These are phyloP conservation scores for Excoecaria cochinchinensis DNA, from an alignment of 345 rosid genomes.

Conservation along the genomic window DNA sequence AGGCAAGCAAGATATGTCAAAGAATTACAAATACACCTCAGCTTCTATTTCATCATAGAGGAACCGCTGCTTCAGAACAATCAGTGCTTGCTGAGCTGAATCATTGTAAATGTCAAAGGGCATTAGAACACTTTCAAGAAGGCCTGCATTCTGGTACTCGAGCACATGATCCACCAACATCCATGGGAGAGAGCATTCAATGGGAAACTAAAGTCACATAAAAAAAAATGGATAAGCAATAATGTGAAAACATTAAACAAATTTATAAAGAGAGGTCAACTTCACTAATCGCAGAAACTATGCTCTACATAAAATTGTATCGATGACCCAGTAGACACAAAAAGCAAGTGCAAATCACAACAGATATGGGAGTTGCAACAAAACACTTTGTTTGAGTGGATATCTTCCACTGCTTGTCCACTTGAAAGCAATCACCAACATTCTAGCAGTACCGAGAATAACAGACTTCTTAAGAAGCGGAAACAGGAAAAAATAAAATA, in stretches of 20 bases:
- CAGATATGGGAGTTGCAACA: background rate
- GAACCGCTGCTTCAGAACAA: conserved; percentile 79
- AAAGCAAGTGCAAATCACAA: background rate
- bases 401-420: conserved; percentile 1
- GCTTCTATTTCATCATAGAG: conserved; percentile 99
- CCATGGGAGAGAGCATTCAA: conserved; percentile 99
- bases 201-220: conserved; percentile 63
- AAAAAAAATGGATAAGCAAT: conserved; percentile 4
- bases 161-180: conserved; percentile 91
- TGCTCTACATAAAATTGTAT: conserved; percentile 7
- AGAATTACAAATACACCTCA: conserved; percentile 55
- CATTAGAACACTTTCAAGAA: conserved; percentile 85
- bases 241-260: background rate
- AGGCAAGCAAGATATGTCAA: conserved; percentile 8
- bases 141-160: conserved; percentile 75
- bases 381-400: background rate
- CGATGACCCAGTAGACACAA: background rate
- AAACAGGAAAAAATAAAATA: background rate
- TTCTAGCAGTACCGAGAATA: background rate
- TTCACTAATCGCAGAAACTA: conserved; percentile 7
- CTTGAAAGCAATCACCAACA: background rate
- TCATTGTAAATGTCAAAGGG: conserved; percentile 98
- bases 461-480: background rate
- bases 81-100: conserved; percentile 98
- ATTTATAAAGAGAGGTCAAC: background rate